Evolutionary conservation across 1,139 yeast species (phyloP), one percentile per base, ranked within the genome.

Genomic region (Eremothecium cymbalariae): DNA sequence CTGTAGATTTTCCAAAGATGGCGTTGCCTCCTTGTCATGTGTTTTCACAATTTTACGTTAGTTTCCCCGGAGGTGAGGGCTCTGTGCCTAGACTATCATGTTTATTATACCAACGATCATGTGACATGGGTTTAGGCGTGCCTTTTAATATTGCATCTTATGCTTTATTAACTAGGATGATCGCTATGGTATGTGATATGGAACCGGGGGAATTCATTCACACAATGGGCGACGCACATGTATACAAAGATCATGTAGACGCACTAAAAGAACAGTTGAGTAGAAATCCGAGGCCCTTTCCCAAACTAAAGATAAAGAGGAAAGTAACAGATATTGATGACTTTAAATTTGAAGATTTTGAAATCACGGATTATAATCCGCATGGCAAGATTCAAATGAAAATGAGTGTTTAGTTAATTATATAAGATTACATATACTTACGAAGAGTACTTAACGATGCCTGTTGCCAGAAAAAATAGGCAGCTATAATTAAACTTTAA

Each of bases 11-110:
- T 56, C 68, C 74, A 34, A 68, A 77, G 44, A 90, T 90, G 99
- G 99, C 98, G 0, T 68, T 90, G 37, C 99, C 99, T 12, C 99
- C 99, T 20, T 90, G 99, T 53, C 99, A 90, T 58, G 94, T 93
- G 22, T 83, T 90, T 55, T 80, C 95, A 39, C 99, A 90, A 58
- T 90, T 90, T 57, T 90, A 83, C 55, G 98, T 90, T 25, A 81
- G 72, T 47, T 80, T 80, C 62, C 93, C 93, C 2, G 62, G 66
- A 39, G 63, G 64, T 8, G 44, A 46, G 21, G 52, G 49, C 6
- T 60, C 58, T 14, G 74, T 63, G 50, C 93, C 93, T 22, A 75
- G 68, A 52, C 69, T 90, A 39, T 81, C 93, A 9, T 93, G 98
- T 58, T 72, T 81, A 41, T 66, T 90, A 64, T 90, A 93, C 61